Base-by-base conservation (phyloP, 1,139 yeast species). In the Meyerozyma smithsonii region DNA sequence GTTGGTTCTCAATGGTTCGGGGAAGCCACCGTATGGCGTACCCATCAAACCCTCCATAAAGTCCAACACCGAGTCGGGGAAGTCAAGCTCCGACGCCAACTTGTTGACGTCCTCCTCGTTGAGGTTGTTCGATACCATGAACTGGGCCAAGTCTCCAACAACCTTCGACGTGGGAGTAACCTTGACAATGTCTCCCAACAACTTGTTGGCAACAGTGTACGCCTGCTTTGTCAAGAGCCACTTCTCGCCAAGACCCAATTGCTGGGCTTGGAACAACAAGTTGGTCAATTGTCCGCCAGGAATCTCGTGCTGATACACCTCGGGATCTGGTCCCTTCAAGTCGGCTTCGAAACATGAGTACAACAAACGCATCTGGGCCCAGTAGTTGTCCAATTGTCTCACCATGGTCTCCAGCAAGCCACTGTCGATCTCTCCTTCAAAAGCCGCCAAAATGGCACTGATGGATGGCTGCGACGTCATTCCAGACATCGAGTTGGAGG, bases 231-330 rank as follows among this genome's bases (percentile, higher is more conserved):
- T 92, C 69, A 87, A 95, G 48, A 79, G 76, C 98, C 98, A 92
- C 69, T 85, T 89, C 50, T 87, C 82, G 52, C 98, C 98, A 49
- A 92, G 77, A 45, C 98, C 98, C 58, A 92, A 88, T 70, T 92
- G 98, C 69, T 89, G 96, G 43, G 98, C 98, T 72, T 92, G 99
- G 94, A 92, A 94, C 54, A 92, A 70, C 66, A 92, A 75, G 73
- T 92, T 94, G 51, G 99, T 92, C 65, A 92, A 80, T 72, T 92
- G 99, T 51, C 98, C 98, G 72, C 99, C 99, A 39, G 99, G 99
- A 52, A 92, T 92, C 74, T 92, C 99, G 70, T 92, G 98, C 52
- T 82, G 82, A 66, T 92, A 92, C 41, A 92, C 98, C 67, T 92
- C 98, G 51, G 99, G 97, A 66, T 92, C 99, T 45, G 99, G 98